Conservation (phyloP, 345 rosid genomes). For the Citrus reticulata region DNA sequence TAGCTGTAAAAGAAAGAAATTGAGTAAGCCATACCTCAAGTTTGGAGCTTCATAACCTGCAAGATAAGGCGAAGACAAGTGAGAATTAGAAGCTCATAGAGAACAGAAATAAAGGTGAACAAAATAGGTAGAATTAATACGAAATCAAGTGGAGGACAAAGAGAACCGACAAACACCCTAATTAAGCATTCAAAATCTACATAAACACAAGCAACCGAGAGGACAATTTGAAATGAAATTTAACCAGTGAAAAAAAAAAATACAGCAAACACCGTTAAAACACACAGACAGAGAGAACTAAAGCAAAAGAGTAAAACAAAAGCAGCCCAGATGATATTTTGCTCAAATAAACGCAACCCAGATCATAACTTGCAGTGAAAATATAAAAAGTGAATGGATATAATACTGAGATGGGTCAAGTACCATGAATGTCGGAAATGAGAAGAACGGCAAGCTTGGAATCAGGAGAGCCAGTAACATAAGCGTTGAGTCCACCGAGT, state of each 20-base stretch:
- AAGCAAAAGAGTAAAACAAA: background rate
- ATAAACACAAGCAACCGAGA: background rate
- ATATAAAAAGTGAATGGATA: background rate
- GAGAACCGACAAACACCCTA: background rate
- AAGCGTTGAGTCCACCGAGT: slow-evolving; percentile 35
- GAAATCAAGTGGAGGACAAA: background rate
- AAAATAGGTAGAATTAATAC: background rate
- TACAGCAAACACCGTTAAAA: background rate
- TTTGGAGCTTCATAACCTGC: slow-evolving; percentile 90
- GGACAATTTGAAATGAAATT: background rate
- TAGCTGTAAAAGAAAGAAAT: background rate
- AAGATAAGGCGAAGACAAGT: background rate
- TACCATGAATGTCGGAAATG: slow-evolving; percentile 52
- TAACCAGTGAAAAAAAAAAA: background rate
- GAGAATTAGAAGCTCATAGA: background rate
- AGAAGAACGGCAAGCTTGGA: slow-evolving; percentile 38
- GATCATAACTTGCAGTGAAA: background rate
- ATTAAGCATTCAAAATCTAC: background rate
- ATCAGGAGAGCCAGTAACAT: slow-evolving; percentile 28
- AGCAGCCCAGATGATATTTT: background rate
- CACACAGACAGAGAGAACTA: no score
- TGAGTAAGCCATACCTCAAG: slow-evolving; percentile 45
- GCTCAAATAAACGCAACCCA: background rate
- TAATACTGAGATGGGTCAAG: background rate
- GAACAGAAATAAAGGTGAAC: background rate